These are phyloP conservation scores for Aspergillus neoniger DNA, from an alignment of 2,329 filamentous ascomycete species.

Conservation along the genomic window DNA sequence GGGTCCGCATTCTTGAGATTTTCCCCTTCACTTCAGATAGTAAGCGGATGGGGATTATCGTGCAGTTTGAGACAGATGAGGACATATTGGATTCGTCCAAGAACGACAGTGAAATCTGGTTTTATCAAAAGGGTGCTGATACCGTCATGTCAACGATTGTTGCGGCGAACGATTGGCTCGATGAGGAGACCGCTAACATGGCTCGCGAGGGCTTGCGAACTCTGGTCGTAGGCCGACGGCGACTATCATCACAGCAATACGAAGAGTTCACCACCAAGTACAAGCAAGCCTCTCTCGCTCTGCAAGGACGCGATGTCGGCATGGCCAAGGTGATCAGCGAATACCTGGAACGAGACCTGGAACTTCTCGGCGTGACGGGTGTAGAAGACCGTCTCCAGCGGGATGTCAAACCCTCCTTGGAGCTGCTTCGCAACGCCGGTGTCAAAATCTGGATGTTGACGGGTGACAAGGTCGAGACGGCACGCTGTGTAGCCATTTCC, in stretches of 20 bases:
- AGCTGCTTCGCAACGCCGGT: conserved; percentile 91
- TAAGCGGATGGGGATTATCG: conserved; percentile 96
- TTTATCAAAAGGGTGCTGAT: conserved; percentile 97
- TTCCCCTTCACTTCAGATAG: conserved; percentile 98
- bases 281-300: conserved; percentile 75
- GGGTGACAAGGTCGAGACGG: conserved; percentile 97
- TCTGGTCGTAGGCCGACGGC: conserved; percentile 90
- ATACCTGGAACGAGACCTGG: conserved; percentile 82
- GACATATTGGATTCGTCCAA: conserved; percentile 53
- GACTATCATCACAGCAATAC: conserved; percentile 76
- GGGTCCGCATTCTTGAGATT: conserved; percentile 85
- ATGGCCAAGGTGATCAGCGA: conserved; percentile 79
- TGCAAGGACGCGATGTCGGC: conserved; percentile 75
- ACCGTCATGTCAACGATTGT: conserved; percentile 98
- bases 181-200: conserved; percentile 99
- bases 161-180: conserved; percentile 94
- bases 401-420: conserved; percentile 92
- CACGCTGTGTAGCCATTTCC: conserved; percentile 91
- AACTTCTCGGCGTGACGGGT: conserved; percentile 93
- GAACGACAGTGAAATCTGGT: conserved; percentile 82
- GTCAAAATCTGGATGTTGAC: conserved; percentile 99
- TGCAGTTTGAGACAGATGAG: conserved; percentile 72
- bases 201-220: conserved; percentile 93
- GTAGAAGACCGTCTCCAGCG: conserved; percentile 96
- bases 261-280: conserved; percentile 74